Conservation (phyloP, 2,329 filamentous ascomycete genomes). For the Xylariaceae sp. region DNA sequence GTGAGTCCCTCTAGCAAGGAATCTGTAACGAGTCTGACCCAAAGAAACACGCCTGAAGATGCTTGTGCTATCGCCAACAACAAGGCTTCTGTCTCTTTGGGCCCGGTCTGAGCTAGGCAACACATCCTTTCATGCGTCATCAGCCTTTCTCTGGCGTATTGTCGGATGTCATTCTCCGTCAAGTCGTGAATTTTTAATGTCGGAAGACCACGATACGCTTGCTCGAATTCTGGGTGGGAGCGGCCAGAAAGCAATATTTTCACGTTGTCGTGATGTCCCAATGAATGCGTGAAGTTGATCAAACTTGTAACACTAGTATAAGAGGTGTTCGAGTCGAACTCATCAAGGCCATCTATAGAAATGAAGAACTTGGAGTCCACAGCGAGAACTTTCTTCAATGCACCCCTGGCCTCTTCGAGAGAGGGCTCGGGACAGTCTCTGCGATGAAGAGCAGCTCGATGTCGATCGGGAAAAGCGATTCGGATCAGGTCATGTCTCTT, state of each 20-base stretch:
- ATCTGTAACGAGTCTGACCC: slow-evolving; percentile 18
- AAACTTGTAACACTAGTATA: slow-evolving; percentile 13
- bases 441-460: slow-evolving; percentile 1
- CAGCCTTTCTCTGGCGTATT: slow-evolving; percentile 15
- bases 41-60: slow-evolving; percentile 20
- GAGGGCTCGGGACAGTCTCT: not conserved
- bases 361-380: slow-evolving; percentile 17
- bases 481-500: slow-evolving; percentile 14
- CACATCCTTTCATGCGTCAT: slow-evolving; percentile 15
- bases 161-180: slow-evolving; percentile 17
- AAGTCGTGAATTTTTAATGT: slow-evolving; percentile 18
- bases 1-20: slow-evolving; percentile 17
- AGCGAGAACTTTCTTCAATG: slow-evolving; percentile 9
- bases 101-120: slow-evolving; percentile 3
- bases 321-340: slow-evolving; percentile 20
- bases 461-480: slow-evolving; percentile 10
- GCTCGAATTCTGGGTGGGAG: slow-evolving; percentile 16
- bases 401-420: slow-evolving; percentile 13
- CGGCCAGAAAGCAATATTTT: slow-evolving; percentile 21
- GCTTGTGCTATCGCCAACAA: slow-evolving; percentile 12
- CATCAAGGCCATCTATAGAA: slow-evolving; percentile 22
- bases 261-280: slow-evolving; percentile 11
- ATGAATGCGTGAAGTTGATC: slow-evolving; percentile 10
- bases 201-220: slow-evolving; percentile 8
- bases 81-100: not conserved